Evolutionary conservation across 176 grass and related monocot genomes (phyloP), one percentile per base, ranked within the genome.

Genomic region (Juncus effusus): DNA sequence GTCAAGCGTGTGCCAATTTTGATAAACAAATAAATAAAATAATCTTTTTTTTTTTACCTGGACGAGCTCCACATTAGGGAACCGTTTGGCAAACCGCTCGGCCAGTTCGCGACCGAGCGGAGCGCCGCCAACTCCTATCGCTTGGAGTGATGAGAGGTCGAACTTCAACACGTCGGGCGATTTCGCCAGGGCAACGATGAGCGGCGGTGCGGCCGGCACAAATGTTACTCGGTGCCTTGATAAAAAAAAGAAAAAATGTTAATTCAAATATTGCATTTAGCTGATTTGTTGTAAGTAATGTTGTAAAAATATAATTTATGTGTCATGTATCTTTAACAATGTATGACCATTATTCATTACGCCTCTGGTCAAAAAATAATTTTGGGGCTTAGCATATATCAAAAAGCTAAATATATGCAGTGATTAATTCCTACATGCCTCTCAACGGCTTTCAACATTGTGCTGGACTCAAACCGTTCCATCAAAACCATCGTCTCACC

Each of bases 401-500:
- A 28, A 28, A 28, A 28, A 28, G 19, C 19, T 28, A 28, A 28
- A 28, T n/a, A 28, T 28, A 28, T 28, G 19, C 19, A n/a, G n/a
- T n/a, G n/a, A n/a, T n/a, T n/a, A n/a, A n/a, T n/a, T n/a, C n/a
- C n/a, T n/a, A n/a, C n/a, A n/a, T n/a, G n/a, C n/a, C 60, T 62
- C 82, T 95, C 82, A 4, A 85, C 68, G 1, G 90, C 85, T 38
- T 63, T 73, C 42, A 89, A 70, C 49, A 79, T 86, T 7, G 39
- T 73, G 19, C n/a, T 13, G 67, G 87, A 74, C 10, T 85, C 81
- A 74, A 85, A 85, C 13, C 85, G 70, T n/a, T 88, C 79, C 90
- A 95, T 95, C 45, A 95, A 64, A 12, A 89, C 85, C 45, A 79
- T 76, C 6, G 82, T 95, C 38, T 85, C 90, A 63, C 79, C 90